Base-by-base conservation (phyloP, 305 asterid genomes). In the Fraxinus ornus region DNA sequence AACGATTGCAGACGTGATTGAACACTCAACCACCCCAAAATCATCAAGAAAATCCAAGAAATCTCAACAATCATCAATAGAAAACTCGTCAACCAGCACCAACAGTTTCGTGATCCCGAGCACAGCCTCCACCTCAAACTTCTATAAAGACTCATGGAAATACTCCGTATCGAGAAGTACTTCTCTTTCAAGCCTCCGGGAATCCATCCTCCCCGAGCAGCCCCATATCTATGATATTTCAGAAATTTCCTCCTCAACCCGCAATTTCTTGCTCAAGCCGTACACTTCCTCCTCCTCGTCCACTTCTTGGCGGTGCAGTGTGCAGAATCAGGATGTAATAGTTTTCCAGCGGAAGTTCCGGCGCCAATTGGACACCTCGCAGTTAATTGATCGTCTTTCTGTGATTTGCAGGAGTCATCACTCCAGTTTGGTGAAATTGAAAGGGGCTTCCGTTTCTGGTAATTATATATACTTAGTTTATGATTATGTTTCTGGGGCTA, bases 381-480 rank as follows among this genome's bases (percentile, higher is more conserved):
- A 93, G 91, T 82, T 95, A 32, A 75, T 90, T 32, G 94, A 85
- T 5, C 88, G 92, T 7, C 91, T 95, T 12, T 79, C 93, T 9
- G 78, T 90, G 49, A 92, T 94, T 37, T 91, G 97, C 88, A 86
- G 81, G 76, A 88, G 97, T 73, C 97, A 94, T 47, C 99, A 95
- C 78, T 92, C 99, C 44, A 95, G 98, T 79, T 88, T 95, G 84
- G 89, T 94, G 12, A 90, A 82, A 72, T 81, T 94, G 32, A 91
- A 86, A 77, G 98, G 99, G 7, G 97, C 95, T 28, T 90, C 98
- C 0, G 85, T 92, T 66, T 93, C 97, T 47, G 97, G 90, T 75
- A 90, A 86, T 72, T 90, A 89, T 64, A 84, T 91, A 22, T 94
- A 93, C 72, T 78, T 93, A 75, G 97, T 94, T 4, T 95, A 95